Evolutionary conservation across 2,329 filamentous ascomycete species (phyloP).

Genomic region (Massarina eburnea): DNA sequence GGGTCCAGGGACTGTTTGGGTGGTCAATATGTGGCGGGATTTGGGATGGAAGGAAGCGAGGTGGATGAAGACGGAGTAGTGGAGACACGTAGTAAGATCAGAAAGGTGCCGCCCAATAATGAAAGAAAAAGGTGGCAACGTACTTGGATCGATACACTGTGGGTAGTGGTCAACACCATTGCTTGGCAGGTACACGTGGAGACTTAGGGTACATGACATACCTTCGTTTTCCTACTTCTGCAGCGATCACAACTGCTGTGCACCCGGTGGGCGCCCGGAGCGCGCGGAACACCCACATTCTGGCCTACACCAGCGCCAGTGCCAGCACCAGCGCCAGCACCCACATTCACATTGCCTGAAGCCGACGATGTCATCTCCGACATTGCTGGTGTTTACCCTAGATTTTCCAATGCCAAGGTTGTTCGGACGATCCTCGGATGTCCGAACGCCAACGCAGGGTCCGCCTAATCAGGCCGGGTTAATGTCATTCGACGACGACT

Average conservation of each 20-base stretch:
- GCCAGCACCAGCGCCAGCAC: too few species aligned
- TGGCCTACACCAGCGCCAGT: neutral
- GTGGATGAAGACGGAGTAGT: neutral
- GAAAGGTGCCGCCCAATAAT: constrained; percentile 1
- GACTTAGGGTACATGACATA: constrained; percentile 12
- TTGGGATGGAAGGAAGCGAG: constrained; percentile 7
- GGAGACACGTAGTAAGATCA: neutral
- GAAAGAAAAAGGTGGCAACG: constrained; percentile 10
- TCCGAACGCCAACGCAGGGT: constrained; percentile 3
- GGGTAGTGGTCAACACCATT: constrained; percentile 20
- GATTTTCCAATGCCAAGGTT: neutral
- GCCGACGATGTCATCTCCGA: constrained; percentile 24
- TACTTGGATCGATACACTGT: constrained; percentile 44
- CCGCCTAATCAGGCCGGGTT: constrained; percentile 10
- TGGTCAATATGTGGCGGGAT: constrained; percentile 20
- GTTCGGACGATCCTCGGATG: constrained; percentile 9
- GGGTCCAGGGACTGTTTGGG: constrained; percentile 36
- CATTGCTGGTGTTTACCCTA: constrained; percentile 14
- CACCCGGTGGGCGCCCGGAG: constrained; percentile 33
- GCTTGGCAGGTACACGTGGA: constrained; percentile 19
- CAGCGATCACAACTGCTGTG: constrained; percentile 43
- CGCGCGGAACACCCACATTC: neutral
- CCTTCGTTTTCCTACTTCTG: constrained; percentile 42
- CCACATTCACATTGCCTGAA: neutral
- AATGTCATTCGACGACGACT: constrained; percentile 22